Evolutionary conservation across 169 alveolate genomes (phyloP), one percentile per base, ranked within the genome.

Genomic region (Plasmodium relictum): DNA sequence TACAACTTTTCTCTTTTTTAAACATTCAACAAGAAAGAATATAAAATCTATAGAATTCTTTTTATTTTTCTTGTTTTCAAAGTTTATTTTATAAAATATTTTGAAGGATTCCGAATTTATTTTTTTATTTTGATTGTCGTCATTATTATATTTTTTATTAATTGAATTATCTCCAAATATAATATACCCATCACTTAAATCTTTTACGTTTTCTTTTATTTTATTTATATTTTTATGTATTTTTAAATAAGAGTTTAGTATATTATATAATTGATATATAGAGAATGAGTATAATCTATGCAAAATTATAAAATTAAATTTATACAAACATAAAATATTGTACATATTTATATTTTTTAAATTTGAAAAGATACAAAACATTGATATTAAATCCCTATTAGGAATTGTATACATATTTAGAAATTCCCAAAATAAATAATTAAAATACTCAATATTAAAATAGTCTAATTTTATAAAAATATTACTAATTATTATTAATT

Each of bases 281-380:
- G 89, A 78, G 26, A 78, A 58, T 5, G 89, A 63, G 42, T 63
- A 56, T 18, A 78, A 48, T 44, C 89, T 63, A 14, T 78, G 89
- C 20, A 78, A 20, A 16, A 78, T 2, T 54, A 65, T 65, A 65
- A 39, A 78, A 78, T 78, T 78, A 12, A 62, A 41, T 58, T 37
- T 78, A 59, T 78, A 78, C 14, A 78, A 42, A 58, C 63, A 69
- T 20, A 65, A 20, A 18, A 20, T 41, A 63, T 54, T 12, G 20
- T 58, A 39, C 9, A 37, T 42, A 41, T 48, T 78, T 18, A 78
- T 14, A 22, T 65, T 65, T 26, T 78, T 59, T 63, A 48, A 18
- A 26, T 45, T 63, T 8, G 74, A 63, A 20, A 78, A 0, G 6
- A 78, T 42, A 24, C 31, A 18, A 37, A 78, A 22, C 6, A 78